Percentiles rank a stretch among this genome's conserved stretches.
phyloP scores from a whole-genome alignment of 2,329 filamentous ascomycete genomes.

The Phyllosticta ampelicida region DNA sequence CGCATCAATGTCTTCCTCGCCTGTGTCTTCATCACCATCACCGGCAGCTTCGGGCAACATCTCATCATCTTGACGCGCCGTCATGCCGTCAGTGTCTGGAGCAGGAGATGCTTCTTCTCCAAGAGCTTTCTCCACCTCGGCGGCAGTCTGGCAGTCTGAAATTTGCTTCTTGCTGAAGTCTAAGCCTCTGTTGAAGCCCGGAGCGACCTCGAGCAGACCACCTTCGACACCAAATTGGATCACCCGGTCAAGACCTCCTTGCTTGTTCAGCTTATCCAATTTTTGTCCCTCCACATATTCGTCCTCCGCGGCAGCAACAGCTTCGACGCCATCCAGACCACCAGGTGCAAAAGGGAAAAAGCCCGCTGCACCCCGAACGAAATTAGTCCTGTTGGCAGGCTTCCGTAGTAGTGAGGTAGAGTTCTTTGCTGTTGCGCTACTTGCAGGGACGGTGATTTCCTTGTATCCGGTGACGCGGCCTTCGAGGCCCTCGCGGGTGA shows the following conservation, averaged over 20 bases:
- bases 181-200: constrained; percentile 71
- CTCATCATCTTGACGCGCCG: constrained; percentile 30
- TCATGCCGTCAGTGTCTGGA: constrained; percentile 17
- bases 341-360: constrained; percentile 93
- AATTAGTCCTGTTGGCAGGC: constrained; percentile 76
- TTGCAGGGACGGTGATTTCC: constrained; percentile 84
- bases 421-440: constrained; percentile 85
- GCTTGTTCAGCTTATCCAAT: constrained; percentile 28
- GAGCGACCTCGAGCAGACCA: constrained; percentile 68
- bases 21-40: constrained; percentile 28
- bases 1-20: constrained; percentile 61
- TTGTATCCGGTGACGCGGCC: constrained; percentile 87
- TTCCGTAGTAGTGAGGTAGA: constrained; percentile 82
- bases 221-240: constrained; percentile 72
- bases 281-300: constrained; percentile 49
- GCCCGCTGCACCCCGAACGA: constrained; percentile 82
- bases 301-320: constrained; percentile 73
- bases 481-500: constrained; percentile 82
- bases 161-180: constrained; percentile 53
- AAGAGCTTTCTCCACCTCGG: constrained; percentile 58
- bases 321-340: constrained; percentile 76
- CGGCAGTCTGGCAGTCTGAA: constrained; percentile 49
- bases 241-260: constrained; percentile 61
- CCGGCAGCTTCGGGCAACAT: constrained; percentile 21
- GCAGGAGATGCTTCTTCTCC: constrained; percentile 36